Evolutionary conservation across 768 basidiomycete genomes (phyloP).

Genomic region (Gautieria morchelliformis): DNA sequence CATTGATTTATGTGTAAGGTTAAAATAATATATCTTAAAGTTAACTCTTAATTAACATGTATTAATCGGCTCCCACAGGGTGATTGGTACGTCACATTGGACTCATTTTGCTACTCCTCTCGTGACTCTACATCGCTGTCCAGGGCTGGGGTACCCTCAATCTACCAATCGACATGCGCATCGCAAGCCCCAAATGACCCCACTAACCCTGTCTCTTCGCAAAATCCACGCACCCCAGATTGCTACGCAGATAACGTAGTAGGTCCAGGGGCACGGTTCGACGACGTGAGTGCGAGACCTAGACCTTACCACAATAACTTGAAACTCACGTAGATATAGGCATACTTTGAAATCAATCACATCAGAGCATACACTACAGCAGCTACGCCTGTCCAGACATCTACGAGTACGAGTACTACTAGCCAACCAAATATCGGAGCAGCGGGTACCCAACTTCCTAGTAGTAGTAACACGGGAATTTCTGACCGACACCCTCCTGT

Average conservation of each 20-base stretch:
- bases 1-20: constrained; percentile 42
- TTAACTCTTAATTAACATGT: not conserved
- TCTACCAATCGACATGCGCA: not conserved
- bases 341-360: constrained; percentile 60
- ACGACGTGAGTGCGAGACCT: constrained; percentile 22
- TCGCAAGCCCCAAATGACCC: not conserved
- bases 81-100: not conserved
- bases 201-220: not conserved
- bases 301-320: not conserved
- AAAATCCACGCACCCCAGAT: not conserved
- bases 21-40: not conserved
- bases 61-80: constrained; percentile 9
- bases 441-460: not conserved
- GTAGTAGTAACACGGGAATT: not conserved
- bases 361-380: constrained; percentile 47
- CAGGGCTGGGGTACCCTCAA: not conserved
- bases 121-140: not conserved
- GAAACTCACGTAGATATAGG: constrained; percentile 15
- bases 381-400: constrained; percentile 11
- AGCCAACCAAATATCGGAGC: not conserved
- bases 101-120: no score
- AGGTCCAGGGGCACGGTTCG: constrained; percentile 41
- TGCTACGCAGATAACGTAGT: constrained; percentile 48
- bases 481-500: no score
- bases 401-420: constrained; percentile 4